A percentile compares a stretch with the other conserved stretches of the same genome.
These are phyloP conservation scores for Coprinopsis sp. DNA, from an alignment of 768 basidiomycete species.

Conservation along the genomic window DNA sequence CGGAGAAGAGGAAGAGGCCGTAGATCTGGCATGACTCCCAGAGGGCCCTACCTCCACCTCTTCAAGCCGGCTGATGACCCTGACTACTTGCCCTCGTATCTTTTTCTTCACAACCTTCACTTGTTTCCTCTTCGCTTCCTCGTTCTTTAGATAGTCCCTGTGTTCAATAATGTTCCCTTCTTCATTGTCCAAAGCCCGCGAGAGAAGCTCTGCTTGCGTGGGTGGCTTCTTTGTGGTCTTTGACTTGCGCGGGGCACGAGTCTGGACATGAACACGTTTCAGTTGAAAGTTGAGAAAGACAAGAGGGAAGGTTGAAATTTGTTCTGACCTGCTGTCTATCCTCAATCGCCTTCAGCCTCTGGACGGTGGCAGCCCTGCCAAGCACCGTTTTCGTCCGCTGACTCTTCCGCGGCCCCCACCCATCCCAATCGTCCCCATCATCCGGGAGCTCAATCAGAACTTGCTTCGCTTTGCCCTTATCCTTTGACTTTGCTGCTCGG, in stretches of 20 bases:
- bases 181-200: constrained; percentile 79
- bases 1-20: constrained; percentile 28
- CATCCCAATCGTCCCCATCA: background rate
- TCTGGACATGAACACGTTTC: constrained; percentile 29
- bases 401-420: constrained; percentile 39
- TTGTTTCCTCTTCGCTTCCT: constrained; percentile 78
- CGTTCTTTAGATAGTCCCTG: constrained; percentile 69
- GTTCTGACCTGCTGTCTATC: too few species aligned
- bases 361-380: constrained; percentile 64
- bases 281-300: background rate
- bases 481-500: constrained; percentile 10
- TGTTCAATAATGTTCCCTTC: constrained; percentile 81
- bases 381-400: constrained; percentile 64
- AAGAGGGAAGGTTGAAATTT: constrained; percentile 33
- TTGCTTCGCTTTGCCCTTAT: constrained; percentile 26
- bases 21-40: too few species aligned
- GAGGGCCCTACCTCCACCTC: constrained; percentile 49
- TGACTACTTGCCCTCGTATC: constrained; percentile 61
- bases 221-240: constrained; percentile 47
- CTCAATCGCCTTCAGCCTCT: constrained; percentile 58
- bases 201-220: constrained; percentile 83
- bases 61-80: constrained; percentile 68
- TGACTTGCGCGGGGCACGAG: constrained; percentile 57
- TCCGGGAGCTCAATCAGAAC: background rate
- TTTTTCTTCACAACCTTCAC: constrained; percentile 57